Percentiles rank a stretch among this genome's conserved stretches.
Conservation (phyloP, 768 basidiomycete genomes). For the Psilocybe azurescens region DNA sequence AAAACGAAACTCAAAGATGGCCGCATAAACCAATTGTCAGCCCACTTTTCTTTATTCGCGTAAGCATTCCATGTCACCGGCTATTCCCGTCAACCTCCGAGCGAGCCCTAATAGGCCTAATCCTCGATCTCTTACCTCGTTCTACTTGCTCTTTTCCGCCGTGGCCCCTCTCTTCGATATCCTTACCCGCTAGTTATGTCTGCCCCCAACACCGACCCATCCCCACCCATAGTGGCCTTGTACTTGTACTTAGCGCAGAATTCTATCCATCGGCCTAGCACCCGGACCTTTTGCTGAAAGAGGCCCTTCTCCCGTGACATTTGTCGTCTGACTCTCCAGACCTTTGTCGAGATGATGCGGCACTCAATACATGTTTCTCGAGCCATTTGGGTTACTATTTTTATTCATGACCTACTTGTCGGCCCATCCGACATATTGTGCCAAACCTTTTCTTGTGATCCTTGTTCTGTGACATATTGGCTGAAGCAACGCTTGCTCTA, state of each 20-base stretch:
- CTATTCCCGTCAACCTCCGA: neutral
- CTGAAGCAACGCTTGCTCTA: neutral
- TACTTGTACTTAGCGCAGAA: too few relatives aligned
- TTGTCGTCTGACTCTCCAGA: neutral
- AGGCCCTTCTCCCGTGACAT: neutral
- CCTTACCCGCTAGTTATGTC: neutral
- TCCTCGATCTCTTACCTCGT: neutral
- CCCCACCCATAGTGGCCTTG: too few relatives aligned
- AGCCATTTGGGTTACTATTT: neutral
- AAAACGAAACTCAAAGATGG: constrained; percentile 3
- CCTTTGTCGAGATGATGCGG: neutral
- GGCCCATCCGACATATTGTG: neutral
- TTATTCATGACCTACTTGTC: neutral
- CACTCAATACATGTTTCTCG: neutral
- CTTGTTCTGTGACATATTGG: neutral
- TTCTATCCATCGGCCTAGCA: neutral
- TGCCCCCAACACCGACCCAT: too few relatives aligned
- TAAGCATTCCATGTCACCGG: constrained; percentile 27
- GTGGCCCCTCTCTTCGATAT: neutral
- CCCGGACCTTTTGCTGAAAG: neutral
- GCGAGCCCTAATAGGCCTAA: neutral
- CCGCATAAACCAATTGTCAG: constrained; percentile 33
- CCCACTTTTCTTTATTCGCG: constrained; percentile 44
- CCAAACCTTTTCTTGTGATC: neutral
- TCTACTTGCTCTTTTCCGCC: neutral